Percentiles rank a stretch among this genome's conserved stretches.
Conservation (phyloP, 192 early-diverging fungal genomes). For the Geranomyces variabilis region DNA sequence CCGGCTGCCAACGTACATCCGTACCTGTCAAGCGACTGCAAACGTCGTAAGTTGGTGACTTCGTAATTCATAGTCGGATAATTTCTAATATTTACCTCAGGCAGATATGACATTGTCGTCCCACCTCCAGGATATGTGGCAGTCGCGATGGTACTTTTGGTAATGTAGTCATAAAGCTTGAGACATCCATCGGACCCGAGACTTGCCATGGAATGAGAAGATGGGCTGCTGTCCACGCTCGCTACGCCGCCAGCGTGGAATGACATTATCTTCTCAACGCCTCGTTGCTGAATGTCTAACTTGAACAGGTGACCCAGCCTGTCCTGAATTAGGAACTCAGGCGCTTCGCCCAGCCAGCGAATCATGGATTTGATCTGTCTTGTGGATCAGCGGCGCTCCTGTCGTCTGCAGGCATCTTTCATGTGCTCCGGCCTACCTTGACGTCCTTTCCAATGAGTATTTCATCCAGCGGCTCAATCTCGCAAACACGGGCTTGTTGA, state of each 20-base stretch:
- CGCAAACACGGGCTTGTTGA: conserved; percentile 51
- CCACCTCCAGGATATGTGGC: conserved; percentile 43
- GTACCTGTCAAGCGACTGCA: conserved; percentile 48
- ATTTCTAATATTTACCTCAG: too few relatives aligned
- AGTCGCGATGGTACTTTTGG: conserved; percentile 33
- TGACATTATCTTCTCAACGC: conserved; percentile 46
- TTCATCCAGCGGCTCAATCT: conserved; percentile 63
- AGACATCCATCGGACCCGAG: conserved; percentile 56
- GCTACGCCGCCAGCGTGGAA: conserved; percentile 57
- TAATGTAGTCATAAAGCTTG: conserved; percentile 52
- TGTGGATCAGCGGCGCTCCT: conserved; percentile 2
- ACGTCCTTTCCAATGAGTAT: conserved; percentile 62
- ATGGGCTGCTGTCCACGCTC: conserved; percentile 48
- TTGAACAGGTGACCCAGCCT: conserved; percentile 47
- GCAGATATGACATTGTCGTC: conserved; percentile 45
- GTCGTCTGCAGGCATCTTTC: neutral
- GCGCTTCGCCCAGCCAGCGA: conserved; percentile 27
- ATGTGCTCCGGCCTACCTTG: conserved; percentile 41
- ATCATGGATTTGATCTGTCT: conserved; percentile 54
- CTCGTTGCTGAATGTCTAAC: conserved; percentile 53
- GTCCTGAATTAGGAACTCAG: conserved; percentile 57
- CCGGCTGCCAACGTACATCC: conserved; percentile 57
- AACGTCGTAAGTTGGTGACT: too few relatives aligned
- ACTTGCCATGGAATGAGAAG: conserved; percentile 48
- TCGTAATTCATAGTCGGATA: conserved; percentile 18